Percentiles rank a stretch among this genome's conserved stretches.
Conservation (phyloP, 176 grass and related monocot genomes). For the Areca catechu region DNA sequence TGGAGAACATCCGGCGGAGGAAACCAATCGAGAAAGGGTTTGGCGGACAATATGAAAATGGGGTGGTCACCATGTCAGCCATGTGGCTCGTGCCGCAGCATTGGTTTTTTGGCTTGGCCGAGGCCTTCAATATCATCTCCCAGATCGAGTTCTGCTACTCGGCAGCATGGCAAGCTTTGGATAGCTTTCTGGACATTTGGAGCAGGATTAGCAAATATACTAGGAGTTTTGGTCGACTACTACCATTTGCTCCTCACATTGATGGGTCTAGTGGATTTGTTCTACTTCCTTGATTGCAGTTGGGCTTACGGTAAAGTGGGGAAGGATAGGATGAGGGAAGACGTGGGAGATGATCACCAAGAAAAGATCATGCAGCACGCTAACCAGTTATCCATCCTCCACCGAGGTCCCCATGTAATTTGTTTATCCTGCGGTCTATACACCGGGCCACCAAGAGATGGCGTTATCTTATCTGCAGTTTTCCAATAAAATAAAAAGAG, state of each 20-base stretch:
- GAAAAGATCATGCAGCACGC: not conserved
- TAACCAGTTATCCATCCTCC: not conserved
- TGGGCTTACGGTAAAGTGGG: constrained; percentile 46
- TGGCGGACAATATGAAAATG: not conserved
- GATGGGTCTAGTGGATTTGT: constrained; percentile 13
- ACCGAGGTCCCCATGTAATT: too few relatives aligned
- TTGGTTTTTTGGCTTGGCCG: constrained; percentile 38
- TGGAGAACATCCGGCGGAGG: constrained; percentile 26
- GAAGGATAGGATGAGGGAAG: constrained; percentile 40
- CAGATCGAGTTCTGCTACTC: constrained; percentile 58
- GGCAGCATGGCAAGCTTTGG: constrained; percentile 56
- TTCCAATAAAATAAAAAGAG: too few relatives aligned
- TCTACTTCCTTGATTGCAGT: constrained; percentile 43
- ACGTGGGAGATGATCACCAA: constrained; percentile 2
- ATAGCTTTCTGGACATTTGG: constrained; percentile 42
- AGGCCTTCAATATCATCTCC: constrained; percentile 48
- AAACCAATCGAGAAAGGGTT: constrained; percentile 9
- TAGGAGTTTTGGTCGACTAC: constrained; percentile 32
- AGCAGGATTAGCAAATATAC: constrained; percentile 30
- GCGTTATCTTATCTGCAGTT: too few relatives aligned
- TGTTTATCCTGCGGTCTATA: too few relatives aligned
- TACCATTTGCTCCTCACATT: constrained; percentile 48
- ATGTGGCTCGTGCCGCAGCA: constrained; percentile 61
- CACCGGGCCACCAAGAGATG: too few relatives aligned
- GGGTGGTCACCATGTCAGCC: constrained; percentile 21